These are phyloP conservation scores for Mycena sp. DNA, from an alignment of 1,284 basidiomycete species.

Conservation along the genomic window DNA sequence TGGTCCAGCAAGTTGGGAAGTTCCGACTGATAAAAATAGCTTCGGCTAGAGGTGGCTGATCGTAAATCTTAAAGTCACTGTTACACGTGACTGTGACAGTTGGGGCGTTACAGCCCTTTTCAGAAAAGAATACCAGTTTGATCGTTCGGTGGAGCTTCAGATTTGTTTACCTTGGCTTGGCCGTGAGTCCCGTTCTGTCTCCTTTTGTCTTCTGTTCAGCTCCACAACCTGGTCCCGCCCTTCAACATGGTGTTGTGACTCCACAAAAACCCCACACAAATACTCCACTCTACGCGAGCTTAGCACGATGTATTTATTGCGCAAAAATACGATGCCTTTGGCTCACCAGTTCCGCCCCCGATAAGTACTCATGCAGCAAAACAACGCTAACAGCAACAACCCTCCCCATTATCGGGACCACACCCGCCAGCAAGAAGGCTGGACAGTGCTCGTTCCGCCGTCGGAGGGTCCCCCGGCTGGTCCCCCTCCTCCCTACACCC, in stretches of 20 bases:
- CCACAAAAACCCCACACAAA: too few relatives aligned
- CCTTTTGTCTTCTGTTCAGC: neutral
- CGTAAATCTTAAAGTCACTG: too few relatives aligned
- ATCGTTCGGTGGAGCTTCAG: neutral
- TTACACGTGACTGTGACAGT: too few relatives aligned
- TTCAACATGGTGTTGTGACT: neutral
- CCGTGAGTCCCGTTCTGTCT: neutral
- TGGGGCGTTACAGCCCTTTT: neutral
- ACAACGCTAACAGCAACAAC: neutral
- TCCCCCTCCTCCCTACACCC: slow-evolving; percentile 3
- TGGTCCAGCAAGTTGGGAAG: too few relatives aligned
- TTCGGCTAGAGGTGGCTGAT: too few relatives aligned
- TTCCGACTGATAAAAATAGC: too few relatives aligned
- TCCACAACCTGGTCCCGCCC: neutral
- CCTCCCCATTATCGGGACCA: slow-evolving; percentile 7
- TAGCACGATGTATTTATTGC: too few relatives aligned
- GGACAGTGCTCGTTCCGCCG: slow-evolving; percentile 4
- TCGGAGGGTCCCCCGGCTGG: neutral
- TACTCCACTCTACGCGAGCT: too few relatives aligned
- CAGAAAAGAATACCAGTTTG: neutral
- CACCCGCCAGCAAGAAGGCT: slow-evolving; percentile 2
- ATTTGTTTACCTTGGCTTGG: neutral
- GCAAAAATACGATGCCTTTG: too few relatives aligned
- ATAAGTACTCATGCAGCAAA: neutral
- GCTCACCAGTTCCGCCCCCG: too few relatives aligned